These are phyloP conservation scores for Ascoidea asiatica DNA, from an alignment of 805 yeast species.

Conservation along the genomic window DNA sequence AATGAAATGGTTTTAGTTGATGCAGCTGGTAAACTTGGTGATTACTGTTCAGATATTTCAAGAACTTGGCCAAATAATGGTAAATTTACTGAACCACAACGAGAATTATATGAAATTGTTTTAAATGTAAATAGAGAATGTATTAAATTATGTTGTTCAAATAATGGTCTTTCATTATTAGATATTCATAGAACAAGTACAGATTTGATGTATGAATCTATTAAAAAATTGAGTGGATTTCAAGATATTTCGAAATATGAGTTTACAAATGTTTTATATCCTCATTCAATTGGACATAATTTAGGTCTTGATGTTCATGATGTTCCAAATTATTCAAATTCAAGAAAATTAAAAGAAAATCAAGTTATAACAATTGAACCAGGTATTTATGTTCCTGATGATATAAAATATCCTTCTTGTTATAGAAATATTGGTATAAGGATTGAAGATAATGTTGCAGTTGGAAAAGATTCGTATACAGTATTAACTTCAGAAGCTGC, in stretches of 20 bases:
- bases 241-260: slow-evolving; percentile 34
- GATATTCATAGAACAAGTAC: slow-evolving; percentile 69
- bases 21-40: slow-evolving; percentile 90
- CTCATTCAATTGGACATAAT: slow-evolving; percentile 94
- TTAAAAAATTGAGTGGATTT: slow-evolving; percentile 59
- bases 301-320: slow-evolving; percentile 89
- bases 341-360: slow-evolving; percentile 38
- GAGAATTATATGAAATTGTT: slow-evolving; percentile 81
- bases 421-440: slow-evolving; percentile 87
- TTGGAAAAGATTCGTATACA: slow-evolving; percentile 46
- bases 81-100: slow-evolving; percentile 61
- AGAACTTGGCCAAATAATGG: slow-evolving; percentile 91
- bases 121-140: slow-evolving; percentile 70
- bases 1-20: slow-evolving; percentile 86
- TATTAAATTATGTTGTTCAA: slow-evolving; percentile 52
- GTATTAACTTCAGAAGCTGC: slow-evolving; percentile 71
- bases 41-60: slow-evolving; percentile 91
- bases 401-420: slow-evolving; percentile 54
- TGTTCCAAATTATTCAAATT: slow-evolving; percentile 49
- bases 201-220: slow-evolving; percentile 40
- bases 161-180: slow-evolving; percentile 40
- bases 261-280: slow-evolving; percentile 44
- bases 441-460: slow-evolving; percentile 85
- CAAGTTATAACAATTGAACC: slow-evolving; percentile 95
- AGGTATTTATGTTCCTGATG: slow-evolving; percentile 80